Conservation (phyloP, 805 yeast genomes). For the Candida ascalaphidarum region DNA sequence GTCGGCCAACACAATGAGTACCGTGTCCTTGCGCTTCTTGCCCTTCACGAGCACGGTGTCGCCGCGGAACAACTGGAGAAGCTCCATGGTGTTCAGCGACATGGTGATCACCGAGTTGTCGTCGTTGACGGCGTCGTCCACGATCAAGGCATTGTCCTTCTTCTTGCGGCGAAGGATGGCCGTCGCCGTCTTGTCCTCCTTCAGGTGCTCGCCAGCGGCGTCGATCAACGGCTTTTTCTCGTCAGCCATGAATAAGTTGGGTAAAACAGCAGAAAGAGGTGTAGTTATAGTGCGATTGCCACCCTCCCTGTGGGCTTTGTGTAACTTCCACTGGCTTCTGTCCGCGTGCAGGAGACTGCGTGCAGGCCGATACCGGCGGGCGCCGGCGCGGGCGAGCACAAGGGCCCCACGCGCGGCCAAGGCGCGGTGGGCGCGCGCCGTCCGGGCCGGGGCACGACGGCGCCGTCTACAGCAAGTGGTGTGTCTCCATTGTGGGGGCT, state of each 20-base stretch:
- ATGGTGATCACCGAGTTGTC: conserved; percentile 95
- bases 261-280: no score
- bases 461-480: no score
- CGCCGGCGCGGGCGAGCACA: no score
- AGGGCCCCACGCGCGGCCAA: no score
- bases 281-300: no score
- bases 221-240: conserved; percentile 32
- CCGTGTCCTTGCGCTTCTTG: conserved; percentile 96
- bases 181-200: conserved; percentile 78
- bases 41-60: conserved; percentile 97
- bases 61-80: conserved; percentile 91
- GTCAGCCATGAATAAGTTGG: conserved; percentile 12
- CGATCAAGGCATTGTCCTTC: conserved; percentile 91
- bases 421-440: no score
- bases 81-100: conserved; percentile 92
- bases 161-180: conserved; percentile 96
- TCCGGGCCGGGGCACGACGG: no score
- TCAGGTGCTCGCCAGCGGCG: conserved; percentile 58
- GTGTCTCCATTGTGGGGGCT: no score
- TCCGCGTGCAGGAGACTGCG: no score
- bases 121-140: conserved; percentile 95
- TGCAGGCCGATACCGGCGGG: no score
- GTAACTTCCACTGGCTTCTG: no score
- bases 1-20: conserved; percentile 88
- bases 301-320: no score